Evolutionary conservation across 1,284 basidiomycete species (phyloP), one percentile per base, ranked within the genome.

Genomic region (Cutaneotrichosporon arboriforme): DNA sequence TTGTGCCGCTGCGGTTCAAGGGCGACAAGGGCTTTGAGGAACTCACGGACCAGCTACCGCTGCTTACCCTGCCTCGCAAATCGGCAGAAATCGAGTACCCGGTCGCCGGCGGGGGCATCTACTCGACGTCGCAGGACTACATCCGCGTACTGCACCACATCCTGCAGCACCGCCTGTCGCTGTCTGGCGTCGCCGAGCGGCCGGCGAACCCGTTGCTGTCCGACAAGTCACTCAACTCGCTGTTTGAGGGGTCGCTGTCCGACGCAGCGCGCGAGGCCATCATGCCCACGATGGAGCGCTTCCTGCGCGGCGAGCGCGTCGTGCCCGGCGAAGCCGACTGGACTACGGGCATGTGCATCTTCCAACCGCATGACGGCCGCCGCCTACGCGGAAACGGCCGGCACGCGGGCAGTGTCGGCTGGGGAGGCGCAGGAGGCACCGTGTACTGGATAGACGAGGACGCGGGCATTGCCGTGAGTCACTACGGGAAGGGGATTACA

Each of bases 21-120:
- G 35, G 26, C 12, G 52, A 51, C 0, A 26, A 20, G 4, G 47
- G 56, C 20, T 67, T 54, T 43, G 57, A 65, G 53, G 49, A 42
- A 33, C 46, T 69, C 33, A 44, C 49, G 8, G 43, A 47, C 26
- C 66, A 68, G 52, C 41, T 61, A 46, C 46, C 41, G n/a, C 40
- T 54, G 2, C 46, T 65, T 1, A 65, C 59, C 20, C 54, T 65
- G 2, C 62, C 65, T 7, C 45, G 65, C 31, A 58, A 20, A 64
- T 63, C 36, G 52, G 49, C 52, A 38, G 67, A 65, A 18, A 66
- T 70, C 35, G 67, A 70, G 38, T 69, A 69, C 49, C 65, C 66
- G 2, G 65, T 59, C 35, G 65, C 57, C 3, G 69, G 69, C 15
- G 69, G 69, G 12, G 69, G 67, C 2, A 56, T 69, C 35, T 70